Base-by-base conservation (phyloP, 768 basidiomycete species). In the Suillus weaverae region DNA sequence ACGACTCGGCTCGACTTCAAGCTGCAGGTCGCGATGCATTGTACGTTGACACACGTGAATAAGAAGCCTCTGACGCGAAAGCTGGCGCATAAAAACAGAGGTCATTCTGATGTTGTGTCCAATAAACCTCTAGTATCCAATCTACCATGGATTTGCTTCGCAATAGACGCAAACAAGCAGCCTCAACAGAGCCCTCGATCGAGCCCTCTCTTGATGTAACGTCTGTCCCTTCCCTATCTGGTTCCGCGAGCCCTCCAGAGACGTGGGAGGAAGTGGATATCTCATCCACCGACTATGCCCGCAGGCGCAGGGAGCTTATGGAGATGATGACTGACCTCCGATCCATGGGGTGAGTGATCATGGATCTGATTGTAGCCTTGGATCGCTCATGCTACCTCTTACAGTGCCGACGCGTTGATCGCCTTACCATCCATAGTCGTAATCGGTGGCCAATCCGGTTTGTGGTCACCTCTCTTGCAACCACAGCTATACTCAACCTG, bases 391-490 rank as follows among this genome's bases (percentile, higher is more conserved):
- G 5, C 38, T 35, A n/a, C 32, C 11, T 41, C 57, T 4, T 46
- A 26, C 36, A 81, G 82, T 1, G 77, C 79, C 2, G 80, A 84
- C 71, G 75, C 74, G 4, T 79, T 83, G 30, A 70, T 85, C 13
- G 83, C 85, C 61, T 72, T 86, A 5, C 83, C 85, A 8, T 73
- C 82, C 7, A 81, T 85, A 50, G 80, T 80, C 22, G 82, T 84
- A 51, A 83, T 84, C 48, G 84, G 84, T 13, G 84, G 83, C 54
- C 85, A 86, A 70, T 81, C 83, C 13, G 85, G 83, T n/a, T 72
- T 75, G 68, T 67, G 26, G 10, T 26, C 11, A 10, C 41, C 46
- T 63, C 32, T 10, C 26, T 50, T 18, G 10, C 20, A 32, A 26
- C 26, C 20, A n/a, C n/a, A 30, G 36, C 26, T 38, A 22, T 39